Base-by-base conservation (phyloP, 2,329 filamentous ascomycete genomes). In the Botrytis galanthina region DNA sequence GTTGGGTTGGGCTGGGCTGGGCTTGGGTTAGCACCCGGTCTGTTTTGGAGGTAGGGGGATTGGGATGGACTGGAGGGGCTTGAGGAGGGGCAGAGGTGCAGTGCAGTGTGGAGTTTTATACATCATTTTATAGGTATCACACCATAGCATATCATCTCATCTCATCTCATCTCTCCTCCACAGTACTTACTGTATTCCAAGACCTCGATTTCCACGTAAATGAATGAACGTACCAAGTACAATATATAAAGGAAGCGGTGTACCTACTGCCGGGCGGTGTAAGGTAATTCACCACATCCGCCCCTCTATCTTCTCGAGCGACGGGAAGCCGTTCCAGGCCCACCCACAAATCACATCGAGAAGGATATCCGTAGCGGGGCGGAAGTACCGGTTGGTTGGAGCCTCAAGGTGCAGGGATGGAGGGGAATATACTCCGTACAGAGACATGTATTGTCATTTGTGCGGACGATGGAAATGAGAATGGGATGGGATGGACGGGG, bases 41-140 rank as follows among this genome's bases (percentile, higher is more conserved):
- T 32, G n/a, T 57, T 32, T 20, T 60, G 18, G 4, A 35, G 6
- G 57, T 6, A 26, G 9, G 32, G 32, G 29, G 32, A 26, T n/a
- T 12, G 22, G 6, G 59, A 61, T 16, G 60, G 60, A 62, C 60
- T 62, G 60, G 60, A 62, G 60, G 59, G 59, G 59, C 59, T 61
- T 35, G 32, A 7, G 35, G 59, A 61, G 59, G 60, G 60, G 60
- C 37, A 22, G 37, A 63, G 61, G 16, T n/a, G 61, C 39, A 44
- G 16, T n/a, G 61, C 39, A 44, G n/a, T 29, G 37, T 63, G 61
- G 61, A 44, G 37, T 63, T 9, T n/a, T n/a, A 39, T 5, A n/a
- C 59, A 54, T 54, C 32, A 61, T 14, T 61, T 26, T 12, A 26
- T 14, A 37, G 9, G n/a, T n/a, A n/a, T n/a, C n/a, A n/a, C n/a